Percentiles rank a stretch among this genome's conserved stretches.
Evolutionary conservation across 1,284 basidiomycete genomes (phyloP).

Genomic region (Macrocybe sp.): DNA sequence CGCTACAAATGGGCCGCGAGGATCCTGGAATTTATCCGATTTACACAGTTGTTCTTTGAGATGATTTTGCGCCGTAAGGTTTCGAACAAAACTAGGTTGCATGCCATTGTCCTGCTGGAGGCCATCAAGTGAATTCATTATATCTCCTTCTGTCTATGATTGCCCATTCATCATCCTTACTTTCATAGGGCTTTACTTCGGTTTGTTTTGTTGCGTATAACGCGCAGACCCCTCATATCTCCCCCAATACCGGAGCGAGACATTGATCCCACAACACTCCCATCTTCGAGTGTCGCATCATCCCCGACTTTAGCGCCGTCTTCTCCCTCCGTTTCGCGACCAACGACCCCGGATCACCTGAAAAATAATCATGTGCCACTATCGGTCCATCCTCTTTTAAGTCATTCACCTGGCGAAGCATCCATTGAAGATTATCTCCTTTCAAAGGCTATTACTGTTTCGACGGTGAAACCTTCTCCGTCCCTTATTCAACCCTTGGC

Average conservation of each 20-base stretch:
- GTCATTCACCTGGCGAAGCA: constrained; percentile 44
- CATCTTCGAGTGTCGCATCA: constrained; percentile 47
- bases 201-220: constrained; percentile 64
- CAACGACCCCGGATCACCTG: constrained; percentile 66
- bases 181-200: constrained; percentile 63
- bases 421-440: constrained; percentile 73
- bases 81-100: constrained; percentile 60
- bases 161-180: constrained; percentile 7
- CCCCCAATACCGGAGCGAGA: constrained; percentile 83
- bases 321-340: constrained; percentile 45
- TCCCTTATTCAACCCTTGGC: constrained; percentile 56
- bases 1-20: constrained; percentile 76
- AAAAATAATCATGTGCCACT: constrained; percentile 73
- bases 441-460: constrained; percentile 70
- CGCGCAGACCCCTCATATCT: constrained; percentile 67
- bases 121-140: constrained; percentile 63
- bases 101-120: constrained; percentile 71
- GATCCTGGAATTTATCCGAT: constrained; percentile 68
- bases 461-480: constrained; percentile 63
- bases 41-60: constrained; percentile 78
- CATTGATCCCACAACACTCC: constrained; percentile 68
- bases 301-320: constrained; percentile 57
- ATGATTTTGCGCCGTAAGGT: constrained; percentile 78
- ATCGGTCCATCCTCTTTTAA: constrained; percentile 51
- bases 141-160: constrained; percentile 3